A percentile compares a stretch with the other conserved stretches of the same genome.
Evolutionary conservation across 139 green algal genomes (phyloP).

Genomic region (Limnomonas spitsbergensis): DNA sequence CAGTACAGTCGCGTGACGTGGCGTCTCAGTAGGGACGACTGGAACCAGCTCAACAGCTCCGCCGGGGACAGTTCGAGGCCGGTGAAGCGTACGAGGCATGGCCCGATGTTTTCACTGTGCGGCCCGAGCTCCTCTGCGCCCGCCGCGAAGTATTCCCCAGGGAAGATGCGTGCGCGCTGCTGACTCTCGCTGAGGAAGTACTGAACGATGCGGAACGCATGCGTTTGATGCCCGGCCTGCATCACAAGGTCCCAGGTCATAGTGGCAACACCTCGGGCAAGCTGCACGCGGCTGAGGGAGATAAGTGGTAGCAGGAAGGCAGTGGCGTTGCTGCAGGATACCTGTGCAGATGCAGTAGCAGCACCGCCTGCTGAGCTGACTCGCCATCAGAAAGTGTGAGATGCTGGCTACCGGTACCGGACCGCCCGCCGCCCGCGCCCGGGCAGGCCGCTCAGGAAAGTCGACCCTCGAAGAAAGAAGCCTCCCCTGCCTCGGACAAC

Average conservation of each 20-base stretch:
- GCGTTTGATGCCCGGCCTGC: not conserved
- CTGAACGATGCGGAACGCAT: not conserved
- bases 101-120: not conserved
- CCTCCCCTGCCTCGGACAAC: no score
- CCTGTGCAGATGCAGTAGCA: no score
- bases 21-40: not conserved
- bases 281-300: no score
- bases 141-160: not conserved
- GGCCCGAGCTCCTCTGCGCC: not conserved
- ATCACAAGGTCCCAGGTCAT: not conserved
- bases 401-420: no score
- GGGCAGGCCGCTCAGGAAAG: no score
- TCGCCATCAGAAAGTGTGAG: no score
- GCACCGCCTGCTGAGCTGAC: no score
- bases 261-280: no score
- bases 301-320: no score
- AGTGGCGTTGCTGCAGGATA: no score
- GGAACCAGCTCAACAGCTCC: not conserved
- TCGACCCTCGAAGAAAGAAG: no score
- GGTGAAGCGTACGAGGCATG: not conserved
- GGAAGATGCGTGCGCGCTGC: not conserved
- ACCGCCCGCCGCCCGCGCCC: no score
- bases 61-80: not conserved
- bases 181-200: not conserved
- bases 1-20: slow-evolving; percentile 1